phyloP scores from a whole-genome alignment of 441 rosid species.

The Daphne laureola region DNA sequence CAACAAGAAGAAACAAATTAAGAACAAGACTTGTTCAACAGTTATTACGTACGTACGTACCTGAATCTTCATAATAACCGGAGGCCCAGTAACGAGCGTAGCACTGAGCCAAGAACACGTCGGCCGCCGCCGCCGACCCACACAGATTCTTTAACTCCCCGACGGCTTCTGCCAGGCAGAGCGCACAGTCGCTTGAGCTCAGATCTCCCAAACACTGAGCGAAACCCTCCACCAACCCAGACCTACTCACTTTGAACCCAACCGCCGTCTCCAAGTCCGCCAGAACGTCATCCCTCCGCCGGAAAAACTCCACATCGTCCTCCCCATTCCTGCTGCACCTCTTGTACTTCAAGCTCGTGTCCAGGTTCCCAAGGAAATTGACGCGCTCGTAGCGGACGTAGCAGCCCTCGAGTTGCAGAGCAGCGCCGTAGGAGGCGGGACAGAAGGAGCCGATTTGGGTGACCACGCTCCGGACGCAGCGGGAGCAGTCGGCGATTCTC shows the following conservation, averaged over 20 bases:
- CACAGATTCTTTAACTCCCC: slow-evolving; percentile 43
- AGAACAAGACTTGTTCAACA: too few species aligned
- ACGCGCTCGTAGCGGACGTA: slow-evolving; percentile 40
- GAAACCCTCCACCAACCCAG: slow-evolving; percentile 70
- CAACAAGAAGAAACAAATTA: too few species aligned
- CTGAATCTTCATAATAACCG: slow-evolving; percentile 50
- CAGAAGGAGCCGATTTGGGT: slow-evolving; percentile 48
- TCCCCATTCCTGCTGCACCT: slow-evolving; percentile 50
- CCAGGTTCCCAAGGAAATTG: slow-evolving; percentile 50
- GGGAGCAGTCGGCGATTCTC: slow-evolving; percentile 30
- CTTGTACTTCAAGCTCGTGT: slow-evolving; percentile 41
- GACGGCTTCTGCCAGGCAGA: slow-evolving; percentile 45
- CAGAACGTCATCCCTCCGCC: slow-evolving; percentile 51
- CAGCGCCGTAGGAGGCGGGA: slow-evolving; percentile 45
- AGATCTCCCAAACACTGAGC: slow-evolving; percentile 66
- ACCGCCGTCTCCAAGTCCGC: slow-evolving; percentile 39
- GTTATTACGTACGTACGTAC: too few species aligned
- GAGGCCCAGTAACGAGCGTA: slow-evolving; percentile 73
- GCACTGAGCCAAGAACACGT: slow-evolving; percentile 57
- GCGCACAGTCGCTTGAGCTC: slow-evolving; percentile 38
- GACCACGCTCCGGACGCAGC: slow-evolving; percentile 37
- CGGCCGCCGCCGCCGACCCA: slow-evolving; percentile 64
- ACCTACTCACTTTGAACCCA: slow-evolving; percentile 66
- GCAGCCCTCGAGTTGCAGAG: slow-evolving; percentile 57
- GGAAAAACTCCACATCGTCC: slow-evolving; percentile 41